A percentile compares a stretch with the other conserved stretches of the same genome.
Conservation (phyloP, 129 eudicot species). For the Gnaphalium uliginosum region DNA sequence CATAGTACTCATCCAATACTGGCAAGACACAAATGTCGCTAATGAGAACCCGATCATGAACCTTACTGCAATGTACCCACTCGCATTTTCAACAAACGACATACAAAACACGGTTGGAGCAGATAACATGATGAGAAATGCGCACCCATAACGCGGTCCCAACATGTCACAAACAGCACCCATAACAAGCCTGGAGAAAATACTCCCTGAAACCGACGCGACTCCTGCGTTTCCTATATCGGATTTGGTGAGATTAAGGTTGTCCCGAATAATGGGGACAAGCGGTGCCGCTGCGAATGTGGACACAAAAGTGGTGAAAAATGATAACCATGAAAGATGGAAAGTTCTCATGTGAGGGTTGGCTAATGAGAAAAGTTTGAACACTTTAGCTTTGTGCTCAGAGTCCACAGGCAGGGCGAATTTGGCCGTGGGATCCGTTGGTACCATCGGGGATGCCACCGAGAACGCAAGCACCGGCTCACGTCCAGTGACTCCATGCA, state of each 20-base stretch:
- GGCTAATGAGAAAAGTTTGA: conserved; percentile 12
- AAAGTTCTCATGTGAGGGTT: conserved; percentile 66
- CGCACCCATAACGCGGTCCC: conserved; percentile 67
- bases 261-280: conserved; percentile 65
- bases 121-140: conserved; percentile 53
- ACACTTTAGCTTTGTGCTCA: conserved; percentile 7
- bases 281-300: conserved; percentile 66
- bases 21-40: conserved; percentile 68
- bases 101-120: conserved; percentile 65
- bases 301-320: conserved; percentile 56
- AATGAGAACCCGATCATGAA: conserved; percentile 69
- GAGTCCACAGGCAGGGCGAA: conserved; percentile 10
- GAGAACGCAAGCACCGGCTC: conserved; percentile 18
- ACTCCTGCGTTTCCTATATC: conserved; percentile 64
- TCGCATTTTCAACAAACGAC: conserved; percentile 47
- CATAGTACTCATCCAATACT: conserved; percentile 78
- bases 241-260: conserved; percentile 47
- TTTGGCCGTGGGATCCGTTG: not conserved
- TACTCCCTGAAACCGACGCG: conserved; percentile 60
- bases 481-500: conserved; percentile 20
- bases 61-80: conserved; percentile 48
- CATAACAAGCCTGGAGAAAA: conserved; percentile 60
- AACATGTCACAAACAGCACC: conserved; percentile 59
- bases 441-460: conserved; percentile 13
- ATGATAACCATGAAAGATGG: conserved; percentile 56